Percentiles rank a stretch among this genome's conserved stretches.
Evolutionary conservation across 345 rosid species (phyloP).

Genomic region (Rhodamnia argentea): DNA sequence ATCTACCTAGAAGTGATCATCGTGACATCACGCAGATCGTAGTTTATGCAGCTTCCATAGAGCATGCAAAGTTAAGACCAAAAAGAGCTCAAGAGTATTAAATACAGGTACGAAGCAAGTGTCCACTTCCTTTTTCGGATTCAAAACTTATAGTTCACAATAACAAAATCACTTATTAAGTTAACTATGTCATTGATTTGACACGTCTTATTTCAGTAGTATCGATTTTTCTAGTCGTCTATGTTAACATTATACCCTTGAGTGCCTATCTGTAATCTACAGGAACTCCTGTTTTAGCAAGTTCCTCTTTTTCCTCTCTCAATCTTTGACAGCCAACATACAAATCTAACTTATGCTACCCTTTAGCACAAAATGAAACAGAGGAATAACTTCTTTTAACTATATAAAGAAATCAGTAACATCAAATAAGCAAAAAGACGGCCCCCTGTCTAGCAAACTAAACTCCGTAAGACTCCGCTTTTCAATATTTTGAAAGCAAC

Average conservation of each 20-base stretch:
- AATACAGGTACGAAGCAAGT: neutral
- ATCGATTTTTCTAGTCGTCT: neutral
- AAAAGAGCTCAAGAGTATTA: neutral
- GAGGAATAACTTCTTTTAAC: neutral
- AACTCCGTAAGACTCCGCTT: neutral
- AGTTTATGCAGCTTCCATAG: neutral
- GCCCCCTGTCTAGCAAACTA: neutral
- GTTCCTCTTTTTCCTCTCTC: neutral
- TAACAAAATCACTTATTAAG: neutral
- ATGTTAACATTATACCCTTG: neutral
- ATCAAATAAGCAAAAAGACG: neutral
- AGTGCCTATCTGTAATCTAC: neutral
- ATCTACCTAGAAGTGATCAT: neutral
- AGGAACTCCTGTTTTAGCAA: neutral
- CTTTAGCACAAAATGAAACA: neutral
- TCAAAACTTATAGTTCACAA: neutral
- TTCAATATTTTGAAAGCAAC: neutral
- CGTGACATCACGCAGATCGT: neutral
- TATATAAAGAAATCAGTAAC: neutral
- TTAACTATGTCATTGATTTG: neutral
- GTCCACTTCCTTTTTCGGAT: neutral
- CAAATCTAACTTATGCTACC: neutral
- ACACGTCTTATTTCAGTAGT: neutral
- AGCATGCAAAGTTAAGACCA: neutral
- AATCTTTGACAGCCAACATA: neutral